Evolutionary conservation across 2,329 filamentous ascomycete genomes (phyloP).

Genomic region (Verticillium klebahnii): DNA sequence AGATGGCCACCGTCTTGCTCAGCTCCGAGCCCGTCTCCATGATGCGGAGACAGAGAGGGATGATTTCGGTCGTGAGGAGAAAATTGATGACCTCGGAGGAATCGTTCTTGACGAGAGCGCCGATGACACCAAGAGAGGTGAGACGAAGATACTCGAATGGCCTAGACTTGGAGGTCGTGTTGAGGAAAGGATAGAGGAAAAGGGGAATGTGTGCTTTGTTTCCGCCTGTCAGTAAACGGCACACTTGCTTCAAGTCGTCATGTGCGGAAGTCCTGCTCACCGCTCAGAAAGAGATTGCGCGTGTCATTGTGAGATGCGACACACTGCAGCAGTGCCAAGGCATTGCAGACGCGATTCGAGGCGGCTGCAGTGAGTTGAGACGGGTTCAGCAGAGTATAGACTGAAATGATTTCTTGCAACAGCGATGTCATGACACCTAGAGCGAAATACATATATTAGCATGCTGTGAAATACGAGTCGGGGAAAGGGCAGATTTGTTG

Average conservation of each 20-base stretch:
- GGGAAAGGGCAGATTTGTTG: no score
- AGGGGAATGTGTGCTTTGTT: slow-evolving; percentile 87
- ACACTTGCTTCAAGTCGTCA: neutral
- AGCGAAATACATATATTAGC: slow-evolving; percentile 6
- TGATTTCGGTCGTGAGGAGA: slow-evolving; percentile 95
- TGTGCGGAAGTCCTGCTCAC: slow-evolving; percentile 42
- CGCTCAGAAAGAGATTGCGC: slow-evolving; percentile 85
- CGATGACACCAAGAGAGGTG: slow-evolving; percentile 93
- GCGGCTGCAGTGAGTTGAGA: slow-evolving; percentile 97
- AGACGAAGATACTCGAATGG: slow-evolving; percentile 97
- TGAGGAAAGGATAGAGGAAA: slow-evolving; percentile 96
- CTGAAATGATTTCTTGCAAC: slow-evolving; percentile 96
- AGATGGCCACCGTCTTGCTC: slow-evolving; percentile 98
- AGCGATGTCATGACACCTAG: slow-evolving; percentile 96
- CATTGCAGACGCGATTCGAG: slow-evolving; percentile 96
- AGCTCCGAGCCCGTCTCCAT: slow-evolving; percentile 99
- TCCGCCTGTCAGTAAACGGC: neutral
- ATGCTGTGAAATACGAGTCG: neutral
- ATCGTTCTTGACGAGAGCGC: slow-evolving; percentile 96
- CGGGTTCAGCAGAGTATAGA: slow-evolving; percentile 93
- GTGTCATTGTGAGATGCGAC: slow-evolving; percentile 98
- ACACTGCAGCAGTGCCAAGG: slow-evolving; percentile 89
- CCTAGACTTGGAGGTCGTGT: slow-evolving; percentile 96
- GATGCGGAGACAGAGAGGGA: slow-evolving; percentile 92
- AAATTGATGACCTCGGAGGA: slow-evolving; percentile 99